Conservation (phyloP, 2,329 filamentous ascomycete species). For the Neonectria ditissima region DNA sequence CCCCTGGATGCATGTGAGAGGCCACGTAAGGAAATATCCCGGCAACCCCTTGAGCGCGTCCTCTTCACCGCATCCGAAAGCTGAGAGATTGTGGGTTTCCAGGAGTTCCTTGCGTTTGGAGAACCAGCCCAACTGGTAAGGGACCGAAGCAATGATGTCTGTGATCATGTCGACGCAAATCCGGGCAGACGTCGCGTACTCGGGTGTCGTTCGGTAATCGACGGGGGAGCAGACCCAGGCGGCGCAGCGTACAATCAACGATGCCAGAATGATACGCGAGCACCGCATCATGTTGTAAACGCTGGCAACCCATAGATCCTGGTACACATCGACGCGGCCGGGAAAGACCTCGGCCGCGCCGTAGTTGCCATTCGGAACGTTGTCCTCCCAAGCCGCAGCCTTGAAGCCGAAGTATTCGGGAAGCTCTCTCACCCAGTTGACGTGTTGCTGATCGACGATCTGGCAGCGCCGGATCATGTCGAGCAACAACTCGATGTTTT, state of each 20-base stretch:
- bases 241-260: conserved; percentile 68
- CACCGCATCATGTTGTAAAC: conserved; percentile 68
- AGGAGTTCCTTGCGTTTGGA: conserved; percentile 57
- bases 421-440: conserved; percentile 63
- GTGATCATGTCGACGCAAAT: conserved; percentile 65
- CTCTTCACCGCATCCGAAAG: conserved; percentile 64
- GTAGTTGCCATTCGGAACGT: conserved; percentile 64
- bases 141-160: conserved; percentile 71
- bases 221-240: conserved; percentile 71
- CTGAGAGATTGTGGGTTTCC: conserved; percentile 54
- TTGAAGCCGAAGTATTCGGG: conserved; percentile 63
- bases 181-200: conserved; percentile 67
- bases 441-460: conserved; percentile 63
- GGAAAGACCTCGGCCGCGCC: conserved; percentile 67
- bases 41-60: conserved; percentile 65
- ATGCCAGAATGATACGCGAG: conserved; percentile 65
- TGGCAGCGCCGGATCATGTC: conserved; percentile 65
- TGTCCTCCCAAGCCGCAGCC: conserved; percentile 68
- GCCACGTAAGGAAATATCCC: conserved; percentile 71
- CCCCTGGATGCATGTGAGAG: conserved; percentile 63
- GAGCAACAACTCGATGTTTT: conserved; percentile 63
- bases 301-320: conserved; percentile 69
- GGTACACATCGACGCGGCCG: conserved; percentile 69
- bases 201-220: conserved; percentile 72
- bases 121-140: conserved; percentile 72